Evolutionary conservation across 2,329 filamentous ascomycete species (phyloP).

Genomic region (Pseudocercospora macadamiae): DNA sequence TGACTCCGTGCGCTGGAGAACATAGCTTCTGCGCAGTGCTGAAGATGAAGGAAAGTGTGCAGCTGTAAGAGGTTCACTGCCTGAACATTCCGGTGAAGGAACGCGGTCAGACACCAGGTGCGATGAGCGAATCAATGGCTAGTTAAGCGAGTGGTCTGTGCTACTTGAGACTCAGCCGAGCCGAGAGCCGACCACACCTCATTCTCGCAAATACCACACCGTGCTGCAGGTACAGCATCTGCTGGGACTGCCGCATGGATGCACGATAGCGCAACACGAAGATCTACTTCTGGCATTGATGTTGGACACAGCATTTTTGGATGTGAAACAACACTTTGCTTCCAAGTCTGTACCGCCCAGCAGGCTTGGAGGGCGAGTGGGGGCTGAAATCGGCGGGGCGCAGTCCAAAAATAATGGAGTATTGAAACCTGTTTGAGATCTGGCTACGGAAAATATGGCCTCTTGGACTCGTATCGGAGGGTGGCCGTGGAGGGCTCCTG

Average conservation of each 20-base stretch:
- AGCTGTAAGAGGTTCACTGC: background rate
- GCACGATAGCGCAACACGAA: background rate
- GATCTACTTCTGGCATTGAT: conserved; percentile 1
- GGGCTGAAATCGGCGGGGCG: background rate
- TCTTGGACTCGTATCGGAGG: too few relatives aligned
- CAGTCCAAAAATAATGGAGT: too few relatives aligned
- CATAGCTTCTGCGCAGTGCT: background rate
- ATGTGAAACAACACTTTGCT: background rate
- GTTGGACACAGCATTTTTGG: background rate
- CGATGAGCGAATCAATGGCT: too few relatives aligned
- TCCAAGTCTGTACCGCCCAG: background rate
- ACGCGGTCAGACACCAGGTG: too few relatives aligned
- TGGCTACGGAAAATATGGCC: too few relatives aligned
- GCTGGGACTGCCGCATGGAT: background rate
- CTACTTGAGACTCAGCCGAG: too few relatives aligned
- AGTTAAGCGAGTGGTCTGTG: too few relatives aligned
- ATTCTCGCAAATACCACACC: background rate
- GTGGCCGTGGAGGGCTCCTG: too few relatives aligned
- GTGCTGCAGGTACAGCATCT: background rate
- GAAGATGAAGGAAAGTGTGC: background rate
- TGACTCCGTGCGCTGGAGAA: background rate
- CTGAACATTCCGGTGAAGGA: conserved; percentile 3
- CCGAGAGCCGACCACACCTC: background rate
- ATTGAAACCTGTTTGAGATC: too few relatives aligned
- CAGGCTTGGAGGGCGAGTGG: background rate